Conservation (phyloP, 306 rosid species). For the Echinosophora koreensis region DNA sequence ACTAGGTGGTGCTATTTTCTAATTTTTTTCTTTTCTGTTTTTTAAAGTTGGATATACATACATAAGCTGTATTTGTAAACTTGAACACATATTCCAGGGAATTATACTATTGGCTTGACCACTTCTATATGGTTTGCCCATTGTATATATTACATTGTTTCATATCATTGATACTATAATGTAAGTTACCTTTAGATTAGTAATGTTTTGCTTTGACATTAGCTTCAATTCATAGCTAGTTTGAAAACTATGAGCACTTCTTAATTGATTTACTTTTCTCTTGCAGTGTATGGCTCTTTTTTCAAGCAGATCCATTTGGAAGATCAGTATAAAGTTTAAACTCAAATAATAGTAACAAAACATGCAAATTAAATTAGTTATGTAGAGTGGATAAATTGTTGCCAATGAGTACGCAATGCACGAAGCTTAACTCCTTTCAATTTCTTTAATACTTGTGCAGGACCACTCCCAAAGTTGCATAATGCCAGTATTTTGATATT, state of each 20-base stretch:
- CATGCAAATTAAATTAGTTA: neutral
- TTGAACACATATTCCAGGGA: too few species aligned
- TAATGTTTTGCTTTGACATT: neutral
- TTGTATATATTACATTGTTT: too few species aligned
- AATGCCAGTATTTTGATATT: neutral
- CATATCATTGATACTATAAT: too few species aligned
- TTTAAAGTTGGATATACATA: too few species aligned
- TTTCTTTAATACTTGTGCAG: constrained; percentile 4
- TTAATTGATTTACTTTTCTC: constrained; percentile 18
- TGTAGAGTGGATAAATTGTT: neutral
- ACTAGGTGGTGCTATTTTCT: constrained; percentile 12
- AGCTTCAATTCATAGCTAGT: neutral
- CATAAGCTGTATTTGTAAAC: too few species aligned
- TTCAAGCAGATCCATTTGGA: neutral
- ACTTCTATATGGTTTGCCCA: too few species aligned
- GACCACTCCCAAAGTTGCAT: neutral
- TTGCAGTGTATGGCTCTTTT: constrained; percentile 6
- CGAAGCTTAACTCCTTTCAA: neutral
- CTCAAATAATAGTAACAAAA: neutral
- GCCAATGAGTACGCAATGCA: neutral
- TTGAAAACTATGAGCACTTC: neutral
- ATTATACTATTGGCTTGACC: too few species aligned
- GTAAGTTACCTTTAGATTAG: neutral
- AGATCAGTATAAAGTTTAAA: neutral
- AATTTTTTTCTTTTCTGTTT: neutral